Base-by-base conservation (phyloP, 768 basidiomycete genomes). In the Kwoniella europaea region DNA sequence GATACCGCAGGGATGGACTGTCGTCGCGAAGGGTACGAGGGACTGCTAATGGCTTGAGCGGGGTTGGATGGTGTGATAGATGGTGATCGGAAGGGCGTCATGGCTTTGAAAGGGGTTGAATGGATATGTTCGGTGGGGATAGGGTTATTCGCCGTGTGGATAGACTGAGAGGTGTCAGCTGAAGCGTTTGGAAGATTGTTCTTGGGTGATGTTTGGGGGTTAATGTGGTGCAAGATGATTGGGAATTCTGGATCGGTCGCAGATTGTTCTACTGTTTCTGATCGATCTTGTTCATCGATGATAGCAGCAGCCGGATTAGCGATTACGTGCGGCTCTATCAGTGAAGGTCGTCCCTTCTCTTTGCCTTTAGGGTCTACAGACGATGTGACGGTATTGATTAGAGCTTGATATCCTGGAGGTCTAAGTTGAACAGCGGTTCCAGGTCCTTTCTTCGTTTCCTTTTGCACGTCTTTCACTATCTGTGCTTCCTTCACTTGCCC, bases 351-450 rank as follows among this genome's bases (percentile, higher is more conserved):
- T 65, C 42, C 20, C 27, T 42, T 46, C 6, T n/a, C 35, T 5
- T 16, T 24, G 16, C 42, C 12, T 15, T 13, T 15, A 6, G 46
- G 4, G 43, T 4, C 4, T 16, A 27, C 15, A 29, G 57, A 10
- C 6, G 57, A 16, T 13, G 10, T 58, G 13, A 35, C 44, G 2
- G 18, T 20, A 22, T 46, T 6, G 20, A 52, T 43, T 3, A 52
- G 16, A 15, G 62, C 46, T 41, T 54, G 63, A 20, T 16, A 61
- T 41, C 58, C 61, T 16, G 68, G 68, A 18, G 68, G 68, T 20
- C 68, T 62, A 16, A 69, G 44, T 18, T 69, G 60, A 3, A 41
- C 50, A 2, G 52, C 67, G 13, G 50, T 68, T 41, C 67, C 54
- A 1, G 57, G 57, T n/a, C 13, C 44, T 53, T 50, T 35, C 18